Conservation (phyloP, 331 rosid species). For the Malus hybrid region DNA sequence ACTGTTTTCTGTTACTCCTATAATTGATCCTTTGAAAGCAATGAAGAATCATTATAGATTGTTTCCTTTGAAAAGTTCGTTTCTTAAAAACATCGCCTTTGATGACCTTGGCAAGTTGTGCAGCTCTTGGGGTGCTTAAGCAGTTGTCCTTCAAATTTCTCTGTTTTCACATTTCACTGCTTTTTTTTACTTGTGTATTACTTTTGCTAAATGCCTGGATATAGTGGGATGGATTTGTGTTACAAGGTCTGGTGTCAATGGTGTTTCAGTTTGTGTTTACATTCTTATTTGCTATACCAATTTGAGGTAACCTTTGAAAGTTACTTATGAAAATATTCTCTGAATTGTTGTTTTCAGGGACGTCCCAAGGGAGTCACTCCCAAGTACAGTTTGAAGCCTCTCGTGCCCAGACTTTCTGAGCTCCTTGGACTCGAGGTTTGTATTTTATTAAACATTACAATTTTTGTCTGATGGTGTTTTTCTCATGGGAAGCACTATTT, state of each 20-base stretch:
- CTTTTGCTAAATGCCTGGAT: not conserved
- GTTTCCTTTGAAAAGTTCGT: not conserved
- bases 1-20: not conserved
- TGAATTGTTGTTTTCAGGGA: constrained; percentile 54
- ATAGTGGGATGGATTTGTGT: not conserved
- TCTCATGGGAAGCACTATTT: not conserved
- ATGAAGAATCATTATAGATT: not conserved
- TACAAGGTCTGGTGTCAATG: not conserved
- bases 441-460: not conserved
- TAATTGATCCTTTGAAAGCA: not conserved
- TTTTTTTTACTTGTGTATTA: not conserved
- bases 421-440: constrained; percentile 71
- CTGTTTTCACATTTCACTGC: not conserved
- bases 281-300: not conserved
- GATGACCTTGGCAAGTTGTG: not conserved
- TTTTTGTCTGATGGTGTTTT: not conserved
- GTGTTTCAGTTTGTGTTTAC: not conserved
- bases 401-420: constrained; percentile 84
- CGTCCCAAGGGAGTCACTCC: constrained; percentile 97
- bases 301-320: not conserved
- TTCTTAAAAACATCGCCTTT: not conserved
- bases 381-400: constrained; percentile 84
- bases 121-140: not conserved
- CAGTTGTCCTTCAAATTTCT: not conserved
- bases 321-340: not conserved